Conservation (phyloP, 1,284 basidiomycete species). For the Rhizoctonia solani region DNA sequence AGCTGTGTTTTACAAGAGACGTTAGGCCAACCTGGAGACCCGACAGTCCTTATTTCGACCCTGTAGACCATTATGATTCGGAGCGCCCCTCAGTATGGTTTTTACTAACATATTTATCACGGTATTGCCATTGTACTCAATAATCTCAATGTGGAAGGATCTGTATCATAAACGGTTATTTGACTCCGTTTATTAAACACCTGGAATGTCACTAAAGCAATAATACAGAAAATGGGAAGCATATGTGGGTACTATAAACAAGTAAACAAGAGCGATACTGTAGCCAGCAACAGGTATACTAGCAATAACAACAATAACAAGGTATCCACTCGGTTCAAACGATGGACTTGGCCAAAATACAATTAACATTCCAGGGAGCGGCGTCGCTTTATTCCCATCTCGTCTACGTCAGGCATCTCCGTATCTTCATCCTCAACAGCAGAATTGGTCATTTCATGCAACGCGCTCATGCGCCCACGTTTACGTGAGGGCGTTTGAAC, state of each 20-base stretch:
- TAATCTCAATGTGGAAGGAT: not conserved
- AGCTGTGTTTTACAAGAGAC: conserved; percentile 30
- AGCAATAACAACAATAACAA: not conserved
- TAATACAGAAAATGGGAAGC: conserved; percentile 19
- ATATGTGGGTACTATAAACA: conserved; percentile 20
- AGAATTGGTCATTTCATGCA: conserved; percentile 18
- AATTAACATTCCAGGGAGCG: conserved; percentile 15
- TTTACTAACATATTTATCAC: conserved; percentile 17
- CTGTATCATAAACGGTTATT: not conserved
- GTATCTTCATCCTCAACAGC: conserved; percentile 15
- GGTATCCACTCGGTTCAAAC: not conserved
- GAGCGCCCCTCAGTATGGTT: not conserved
- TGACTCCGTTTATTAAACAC: not conserved
- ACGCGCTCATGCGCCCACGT: conserved; percentile 16
- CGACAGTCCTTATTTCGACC: not conserved
- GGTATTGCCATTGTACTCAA: not conserved
- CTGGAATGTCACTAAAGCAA: conserved; percentile 1
- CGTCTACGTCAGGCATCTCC: conserved; percentile 24
- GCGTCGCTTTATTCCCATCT: conserved; percentile 27
- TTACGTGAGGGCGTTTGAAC: conserved; percentile 14
- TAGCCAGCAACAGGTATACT: not conserved
- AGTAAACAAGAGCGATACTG: not conserved
- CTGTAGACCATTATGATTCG: not conserved
- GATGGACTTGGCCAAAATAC: conserved; percentile 2
- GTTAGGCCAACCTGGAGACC: not conserved